Conservation (phyloP, 2,329 filamentous ascomycete species). For the Botrytis medusae region DNA sequence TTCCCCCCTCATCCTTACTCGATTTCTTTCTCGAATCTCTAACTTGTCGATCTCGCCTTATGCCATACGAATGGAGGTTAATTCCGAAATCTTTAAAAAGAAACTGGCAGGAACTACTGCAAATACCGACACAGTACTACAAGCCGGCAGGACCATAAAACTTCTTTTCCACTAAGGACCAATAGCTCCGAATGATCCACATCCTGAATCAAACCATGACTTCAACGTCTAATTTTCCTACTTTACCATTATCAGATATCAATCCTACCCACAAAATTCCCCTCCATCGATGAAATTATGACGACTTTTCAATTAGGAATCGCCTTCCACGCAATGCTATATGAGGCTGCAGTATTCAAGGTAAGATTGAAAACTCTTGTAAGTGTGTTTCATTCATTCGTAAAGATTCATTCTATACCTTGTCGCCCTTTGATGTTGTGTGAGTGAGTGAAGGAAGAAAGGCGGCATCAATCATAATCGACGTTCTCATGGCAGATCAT, state of each 20-base stretch:
- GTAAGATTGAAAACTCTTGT: not conserved
- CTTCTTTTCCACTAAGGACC: not conserved
- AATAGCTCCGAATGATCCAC: constrained; percentile 14
- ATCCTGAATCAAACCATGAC: not conserved
- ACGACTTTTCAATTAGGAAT: not conserved
- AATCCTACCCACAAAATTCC: constrained; percentile 1
- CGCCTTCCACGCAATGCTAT: not conserved
- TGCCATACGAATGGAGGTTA: not conserved
- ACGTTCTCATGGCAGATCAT: constrained; percentile 11
- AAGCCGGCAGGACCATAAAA: not conserved
- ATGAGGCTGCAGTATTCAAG: not conserved
- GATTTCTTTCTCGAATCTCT: not conserved
- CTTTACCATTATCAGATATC: not conserved
- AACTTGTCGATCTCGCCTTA: not conserved
- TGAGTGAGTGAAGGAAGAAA: not conserved
- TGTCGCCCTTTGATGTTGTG: not conserved
- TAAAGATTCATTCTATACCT: not conserved
- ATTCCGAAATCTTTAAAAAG: not conserved
- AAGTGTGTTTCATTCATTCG: not conserved
- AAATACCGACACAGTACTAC: not conserved
- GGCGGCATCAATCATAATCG: not conserved
- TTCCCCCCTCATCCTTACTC: not conserved
- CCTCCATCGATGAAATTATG: not conserved
- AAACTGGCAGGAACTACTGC: not conserved
- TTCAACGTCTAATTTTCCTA: not conserved